Evolutionary conservation across 169 alveolate genomes (phyloP).

Genomic region (Plasmodium fragile): DNA sequence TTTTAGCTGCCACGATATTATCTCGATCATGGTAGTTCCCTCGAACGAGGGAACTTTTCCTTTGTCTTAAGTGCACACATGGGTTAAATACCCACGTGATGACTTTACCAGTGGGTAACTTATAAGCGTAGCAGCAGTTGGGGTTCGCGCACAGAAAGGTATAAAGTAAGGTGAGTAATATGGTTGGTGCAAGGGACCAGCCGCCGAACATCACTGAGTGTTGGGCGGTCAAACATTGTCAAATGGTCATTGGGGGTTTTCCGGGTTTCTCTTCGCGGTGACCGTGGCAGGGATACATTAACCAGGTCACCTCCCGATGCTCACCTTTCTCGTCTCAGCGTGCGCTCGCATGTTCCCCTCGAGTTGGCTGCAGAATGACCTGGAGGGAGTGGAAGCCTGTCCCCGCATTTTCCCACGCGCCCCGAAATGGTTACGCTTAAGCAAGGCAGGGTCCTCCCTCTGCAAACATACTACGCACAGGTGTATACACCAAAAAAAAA

Average conservation of each 20-base stretch:
- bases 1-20: background rate
- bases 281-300: too few species aligned
- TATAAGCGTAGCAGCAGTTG: background rate
- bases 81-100: background rate
- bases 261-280: background rate
- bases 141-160: background rate
- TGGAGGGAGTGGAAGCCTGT: background rate
- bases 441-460: background rate
- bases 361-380: background rate
- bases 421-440: background rate
- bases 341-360: background rate
- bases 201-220: background rate
- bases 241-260: background rate
- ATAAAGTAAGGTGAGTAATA: background rate
- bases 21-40: background rate
- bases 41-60: background rate
- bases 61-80: background rate
- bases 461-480: background rate
- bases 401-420: background rate
- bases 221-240: background rate
- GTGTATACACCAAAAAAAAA: background rate
- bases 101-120: background rate
- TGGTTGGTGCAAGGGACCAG: background rate
- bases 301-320: background rate
- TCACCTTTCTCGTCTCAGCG: background rate